phyloP scores from a whole-genome alignment of 225 moss, liverwort and hornwort genomes.

The Antitrichia curtipendula region DNA sequence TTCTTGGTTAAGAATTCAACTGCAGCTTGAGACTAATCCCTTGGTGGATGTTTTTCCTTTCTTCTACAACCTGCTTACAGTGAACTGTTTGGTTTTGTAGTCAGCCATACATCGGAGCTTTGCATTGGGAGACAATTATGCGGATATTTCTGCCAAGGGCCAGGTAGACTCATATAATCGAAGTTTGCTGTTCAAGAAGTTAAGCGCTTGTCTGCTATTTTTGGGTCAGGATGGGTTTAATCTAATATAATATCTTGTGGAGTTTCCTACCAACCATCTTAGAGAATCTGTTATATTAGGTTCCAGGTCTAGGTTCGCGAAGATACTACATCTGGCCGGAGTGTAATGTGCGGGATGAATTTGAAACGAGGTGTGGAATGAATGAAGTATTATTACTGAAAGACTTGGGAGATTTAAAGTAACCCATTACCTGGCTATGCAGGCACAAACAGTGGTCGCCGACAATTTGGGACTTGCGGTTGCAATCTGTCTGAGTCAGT shows the following conservation, averaged over 20 bases:
- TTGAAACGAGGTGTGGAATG: background rate
- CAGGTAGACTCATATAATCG: slow-evolving; percentile 29
- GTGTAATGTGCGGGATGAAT: background rate
- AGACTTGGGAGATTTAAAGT: background rate
- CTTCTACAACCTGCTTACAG: background rate
- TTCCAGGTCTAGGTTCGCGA: background rate
- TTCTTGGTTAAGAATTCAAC: background rate
- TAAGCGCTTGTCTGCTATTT: background rate
- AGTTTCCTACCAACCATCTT: background rate
- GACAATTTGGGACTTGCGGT: slow-evolving; percentile 86
- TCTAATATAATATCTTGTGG: background rate
- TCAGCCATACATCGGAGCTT: slow-evolving; percentile 95
- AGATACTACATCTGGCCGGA: background rate
- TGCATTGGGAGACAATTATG: slow-evolving; percentile 69
- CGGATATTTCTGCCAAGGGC: slow-evolving; percentile 97
- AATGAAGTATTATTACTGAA: background rate
- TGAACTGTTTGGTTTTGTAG: slow-evolving; percentile 15
- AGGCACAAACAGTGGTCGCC: slow-evolving; percentile 92
- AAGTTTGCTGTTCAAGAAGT: background rate
- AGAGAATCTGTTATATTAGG: background rate
- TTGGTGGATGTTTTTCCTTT: background rate
- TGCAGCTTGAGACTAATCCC: background rate
- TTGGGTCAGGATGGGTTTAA: background rate
- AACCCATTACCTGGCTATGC: background rate
- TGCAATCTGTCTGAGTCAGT: slow-evolving; percentile 50